Evolutionary conservation across 495 filamentous ascomycete genomes (phyloP).

Genomic region (Hyphodiscus hymeniophilus): DNA sequence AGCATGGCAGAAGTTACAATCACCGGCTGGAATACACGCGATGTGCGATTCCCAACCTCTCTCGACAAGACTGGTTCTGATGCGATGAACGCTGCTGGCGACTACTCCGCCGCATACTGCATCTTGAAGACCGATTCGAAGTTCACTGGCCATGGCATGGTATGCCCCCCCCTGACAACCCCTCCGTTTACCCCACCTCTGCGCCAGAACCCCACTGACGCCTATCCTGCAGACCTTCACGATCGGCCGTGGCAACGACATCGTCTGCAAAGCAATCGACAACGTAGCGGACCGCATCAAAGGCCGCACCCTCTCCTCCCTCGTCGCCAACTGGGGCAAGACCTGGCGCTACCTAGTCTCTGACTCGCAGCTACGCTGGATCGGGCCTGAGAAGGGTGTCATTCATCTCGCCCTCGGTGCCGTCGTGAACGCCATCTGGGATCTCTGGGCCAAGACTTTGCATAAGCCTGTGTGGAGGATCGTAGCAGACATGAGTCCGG

Average conservation of each 20-base stretch:
- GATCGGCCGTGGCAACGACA: conserved; percentile 90
- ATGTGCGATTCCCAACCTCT: conserved; percentile 91
- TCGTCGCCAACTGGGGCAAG: conserved; percentile 75
- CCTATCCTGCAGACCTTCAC: conserved; percentile 70
- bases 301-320: conserved; percentile 61
- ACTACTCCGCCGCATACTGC: conserved; percentile 90
- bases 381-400: conserved; percentile 91
- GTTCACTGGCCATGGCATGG: conserved; percentile 80
- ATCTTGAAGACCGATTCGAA: conserved; percentile 75
- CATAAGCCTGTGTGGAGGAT: conserved; percentile 87
- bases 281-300: conserved; percentile 65
- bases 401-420: conserved; percentile 88
- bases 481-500: conserved; percentile 79
- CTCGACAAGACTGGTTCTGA: conserved; percentile 92
- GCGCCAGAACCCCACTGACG: background rate
- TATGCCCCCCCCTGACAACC: conserved; percentile 27
- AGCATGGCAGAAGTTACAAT: conserved; percentile 62
- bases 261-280: conserved; percentile 79
- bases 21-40: conserved; percentile 68
- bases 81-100: conserved; percentile 93
- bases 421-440: conserved; percentile 90
- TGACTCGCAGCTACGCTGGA: conserved; percentile 88
- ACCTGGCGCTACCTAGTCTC: conserved; percentile 89
- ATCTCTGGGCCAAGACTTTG: conserved; percentile 84
- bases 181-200: background rate